phyloP scores from a whole-genome alignment of 306 rosid species.

The Pterocarpus santalinus region DNA sequence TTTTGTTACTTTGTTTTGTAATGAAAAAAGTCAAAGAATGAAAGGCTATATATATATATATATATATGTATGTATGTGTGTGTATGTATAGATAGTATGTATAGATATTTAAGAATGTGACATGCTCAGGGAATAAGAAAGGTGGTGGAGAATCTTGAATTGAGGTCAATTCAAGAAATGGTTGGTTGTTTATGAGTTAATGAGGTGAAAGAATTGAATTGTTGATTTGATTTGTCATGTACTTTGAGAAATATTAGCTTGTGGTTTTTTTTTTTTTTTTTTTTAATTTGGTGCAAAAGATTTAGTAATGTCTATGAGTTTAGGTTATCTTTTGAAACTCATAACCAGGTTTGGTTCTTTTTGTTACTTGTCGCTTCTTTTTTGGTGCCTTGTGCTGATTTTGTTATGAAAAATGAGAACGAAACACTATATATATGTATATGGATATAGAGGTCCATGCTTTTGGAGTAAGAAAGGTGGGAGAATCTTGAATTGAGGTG shows the following conservation, averaged over 20 bases:
- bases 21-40: background rate
- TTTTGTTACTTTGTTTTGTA: background rate
- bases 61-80: background rate
- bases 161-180: background rate
- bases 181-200: background rate
- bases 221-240: background rate
- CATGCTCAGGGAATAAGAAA: conserved; percentile 11
- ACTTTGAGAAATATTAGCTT: background rate
- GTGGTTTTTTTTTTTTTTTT: background rate
- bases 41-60: too few relatives aligned
- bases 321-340: too few relatives aligned
- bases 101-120: background rate
- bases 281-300: too few relatives aligned
- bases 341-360: too few relatives aligned
- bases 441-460: too few relatives aligned
- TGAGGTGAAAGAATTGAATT: background rate
- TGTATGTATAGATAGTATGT: background rate
- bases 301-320: too few relatives aligned
- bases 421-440: too few relatives aligned
- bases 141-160: background rate
- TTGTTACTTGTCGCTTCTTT: too few relatives aligned
- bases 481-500: too few relatives aligned
- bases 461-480: too few relatives aligned
- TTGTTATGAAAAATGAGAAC: too few relatives aligned
- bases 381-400: too few relatives aligned